Evolutionary conservation across 495 filamentous ascomycete species (phyloP).

Genomic region (Xylaria palmicola): DNA sequence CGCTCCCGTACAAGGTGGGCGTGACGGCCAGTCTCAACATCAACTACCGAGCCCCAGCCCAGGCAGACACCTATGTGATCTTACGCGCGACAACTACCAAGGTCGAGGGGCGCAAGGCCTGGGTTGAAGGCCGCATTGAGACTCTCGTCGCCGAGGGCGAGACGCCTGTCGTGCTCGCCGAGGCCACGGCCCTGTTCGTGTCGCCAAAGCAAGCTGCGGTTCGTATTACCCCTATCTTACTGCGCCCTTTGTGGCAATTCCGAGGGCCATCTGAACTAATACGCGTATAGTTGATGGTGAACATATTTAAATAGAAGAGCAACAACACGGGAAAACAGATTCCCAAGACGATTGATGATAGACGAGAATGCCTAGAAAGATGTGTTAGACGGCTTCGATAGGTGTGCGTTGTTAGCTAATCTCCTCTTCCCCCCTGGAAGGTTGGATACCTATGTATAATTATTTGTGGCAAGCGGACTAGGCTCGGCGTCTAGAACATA

Average conservation of each 20-base stretch:
- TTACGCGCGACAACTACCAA: conserved; percentile 78
- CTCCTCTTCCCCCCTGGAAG: not conserved
- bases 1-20: conserved; percentile 82
- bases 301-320: conserved; percentile 36
- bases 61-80: conserved; percentile 74
- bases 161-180: conserved; percentile 65
- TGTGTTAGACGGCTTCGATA: not conserved
- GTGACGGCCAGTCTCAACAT: conserved; percentile 91
- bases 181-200: conserved; percentile 84
- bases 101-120: conserved; percentile 93
- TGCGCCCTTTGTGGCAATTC: not conserved
- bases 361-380: not conserved
- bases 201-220: conserved; percentile 83
- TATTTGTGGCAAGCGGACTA: not conserved
- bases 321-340: not conserved
- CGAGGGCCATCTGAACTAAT: not conserved
- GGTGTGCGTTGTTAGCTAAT: not conserved
- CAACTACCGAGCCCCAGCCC: conserved; percentile 79
- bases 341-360: not conserved
- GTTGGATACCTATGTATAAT: not conserved
- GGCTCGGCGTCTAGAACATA: conserved; percentile 1
- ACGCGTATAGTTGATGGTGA: conserved; percentile 39
- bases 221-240: conserved; percentile 30
- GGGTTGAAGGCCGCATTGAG: conserved; percentile 91
- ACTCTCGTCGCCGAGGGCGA: conserved; percentile 63